A percentile compares a stretch with the other conserved stretches of the same genome.
phyloP scores from a whole-genome alignment of 176 grass and related monocot genomes.

The Puccinellia tenuiflora region DNA sequence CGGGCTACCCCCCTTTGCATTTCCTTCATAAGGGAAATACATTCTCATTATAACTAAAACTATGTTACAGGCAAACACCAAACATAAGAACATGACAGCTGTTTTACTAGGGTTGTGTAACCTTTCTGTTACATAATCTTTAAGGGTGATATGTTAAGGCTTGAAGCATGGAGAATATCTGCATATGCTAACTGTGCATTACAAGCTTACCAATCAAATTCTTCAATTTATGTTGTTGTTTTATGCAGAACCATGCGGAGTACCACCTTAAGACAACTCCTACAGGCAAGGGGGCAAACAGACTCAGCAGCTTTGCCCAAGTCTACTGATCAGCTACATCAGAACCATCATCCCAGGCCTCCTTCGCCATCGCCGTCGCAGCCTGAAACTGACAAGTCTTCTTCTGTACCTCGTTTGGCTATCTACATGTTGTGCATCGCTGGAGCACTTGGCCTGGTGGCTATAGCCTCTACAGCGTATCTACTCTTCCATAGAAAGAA shows the following conservation, averaged over 20 bases:
- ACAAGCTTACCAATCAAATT: not conserved
- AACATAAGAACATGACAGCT: not conserved
- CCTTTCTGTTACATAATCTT: not conserved
- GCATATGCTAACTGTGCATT: not conserved
- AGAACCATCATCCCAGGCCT: not conserved
- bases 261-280: slow-evolving; percentile 17
- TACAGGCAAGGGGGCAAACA: not conserved
- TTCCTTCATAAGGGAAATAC: too few species aligned
- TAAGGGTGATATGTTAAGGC: not conserved
- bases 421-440: slow-evolving; percentile 24
- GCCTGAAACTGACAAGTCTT: not conserved
- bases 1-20: too few species aligned
- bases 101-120: not conserved
- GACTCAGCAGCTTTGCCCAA: not conserved
- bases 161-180: not conserved
- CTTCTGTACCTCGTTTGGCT: not conserved
- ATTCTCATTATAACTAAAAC: not conserved
- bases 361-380: not conserved
- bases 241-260: not conserved
- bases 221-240: not conserved
- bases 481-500: slow-evolving; percentile 37
- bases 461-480: slow-evolving; percentile 23
- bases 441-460: slow-evolving; percentile 34
- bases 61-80: not conserved
- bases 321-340: not conserved